Evolutionary conservation across 2,329 filamentous ascomycete genomes (phyloP), one percentile per base, ranked within the genome.

Genomic region (Epichloe hybrida): DNA sequence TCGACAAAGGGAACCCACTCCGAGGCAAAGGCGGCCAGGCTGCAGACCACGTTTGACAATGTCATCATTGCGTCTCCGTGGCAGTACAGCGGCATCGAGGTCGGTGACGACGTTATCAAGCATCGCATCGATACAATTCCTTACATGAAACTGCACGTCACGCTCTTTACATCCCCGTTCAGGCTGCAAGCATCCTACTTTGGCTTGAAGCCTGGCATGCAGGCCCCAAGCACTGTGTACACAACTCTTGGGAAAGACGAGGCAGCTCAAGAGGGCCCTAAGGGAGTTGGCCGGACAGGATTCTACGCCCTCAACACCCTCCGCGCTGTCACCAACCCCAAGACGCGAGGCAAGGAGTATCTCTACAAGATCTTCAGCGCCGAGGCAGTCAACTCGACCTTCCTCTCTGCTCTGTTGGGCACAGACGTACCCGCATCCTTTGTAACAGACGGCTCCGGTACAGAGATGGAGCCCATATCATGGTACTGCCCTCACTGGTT

Each of bases 231-330:
- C 53, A 81, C 79, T 20, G 77, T 98, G 45, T 79, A 96, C 49
- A 97, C 93, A 0, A 97, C 91, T 0, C 76, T 96, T 0, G 79
- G 77, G 2, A 66, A 73, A 2, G 73, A 73, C 9, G 79, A 86
- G 52, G 64, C 74, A n/a, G 59, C 72, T 5, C 65, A 64, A 3
- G 67, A 72, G 0, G 75, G 77, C 4, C 63, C 68, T 3, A 68
- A 78, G 9, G 83, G 82, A 0, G 83, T 81, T 4, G 89, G 88
- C 0, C 81, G 76, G 31, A 75, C 86, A 0, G 82, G 82, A 0
- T 96, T 97, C 73, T 96, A 86, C 74, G 90, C 85, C 55, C 81
- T 95, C 59, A 93, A 84, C 58, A 84, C 84, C 1, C 73, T 95
- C 27, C 75, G 78, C 13, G 74, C 72, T 1, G 73, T 82, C 12